Evolutionary conservation across 1,284 basidiomycete genomes (phyloP).

Genomic region (Leccinum pallidistipes): DNA sequence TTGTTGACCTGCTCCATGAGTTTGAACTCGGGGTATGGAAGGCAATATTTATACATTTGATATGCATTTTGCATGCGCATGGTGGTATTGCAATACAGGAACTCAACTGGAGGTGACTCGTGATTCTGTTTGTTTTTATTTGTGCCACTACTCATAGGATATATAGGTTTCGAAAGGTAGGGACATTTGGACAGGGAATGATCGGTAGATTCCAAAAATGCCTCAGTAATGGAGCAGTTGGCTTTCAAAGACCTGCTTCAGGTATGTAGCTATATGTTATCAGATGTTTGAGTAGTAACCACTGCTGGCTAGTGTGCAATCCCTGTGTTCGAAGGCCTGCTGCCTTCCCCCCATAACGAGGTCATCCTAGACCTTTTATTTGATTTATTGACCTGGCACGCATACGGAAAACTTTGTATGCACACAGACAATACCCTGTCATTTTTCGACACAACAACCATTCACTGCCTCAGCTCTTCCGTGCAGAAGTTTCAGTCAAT

Average conservation of each 20-base stretch:
- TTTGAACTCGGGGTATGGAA: slow-evolving; percentile 22
- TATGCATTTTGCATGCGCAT: slow-evolving; percentile 17
- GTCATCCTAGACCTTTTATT: slow-evolving; percentile 2
- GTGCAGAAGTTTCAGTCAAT: background rate
- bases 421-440: slow-evolving; percentile 21
- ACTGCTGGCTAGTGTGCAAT: slow-evolving; percentile 33
- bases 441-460: background rate
- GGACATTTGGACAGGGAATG: slow-evolving; percentile 1
- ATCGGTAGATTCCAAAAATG: slow-evolving; percentile 16
- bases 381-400: slow-evolving; percentile 34
- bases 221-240: slow-evolving; percentile 15
- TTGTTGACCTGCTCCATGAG: background rate
- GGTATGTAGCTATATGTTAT: slow-evolving; percentile 14
- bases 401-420: slow-evolving; percentile 33
- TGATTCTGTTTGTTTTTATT: background rate
- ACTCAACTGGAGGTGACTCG: slow-evolving; percentile 12
- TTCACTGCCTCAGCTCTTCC: background rate
- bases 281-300: background rate
- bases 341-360: slow-evolving; percentile 27
- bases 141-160: background rate
- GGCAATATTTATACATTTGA: slow-evolving; percentile 22
- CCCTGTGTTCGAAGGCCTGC: slow-evolving; percentile 36
- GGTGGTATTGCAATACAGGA: slow-evolving; percentile 1
- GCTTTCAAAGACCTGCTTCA: slow-evolving; percentile 33
- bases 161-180: slow-evolving; percentile 7